phyloP scores from a whole-genome alignment of 306 rosid genomes.

The Cicer arietinum region DNA sequence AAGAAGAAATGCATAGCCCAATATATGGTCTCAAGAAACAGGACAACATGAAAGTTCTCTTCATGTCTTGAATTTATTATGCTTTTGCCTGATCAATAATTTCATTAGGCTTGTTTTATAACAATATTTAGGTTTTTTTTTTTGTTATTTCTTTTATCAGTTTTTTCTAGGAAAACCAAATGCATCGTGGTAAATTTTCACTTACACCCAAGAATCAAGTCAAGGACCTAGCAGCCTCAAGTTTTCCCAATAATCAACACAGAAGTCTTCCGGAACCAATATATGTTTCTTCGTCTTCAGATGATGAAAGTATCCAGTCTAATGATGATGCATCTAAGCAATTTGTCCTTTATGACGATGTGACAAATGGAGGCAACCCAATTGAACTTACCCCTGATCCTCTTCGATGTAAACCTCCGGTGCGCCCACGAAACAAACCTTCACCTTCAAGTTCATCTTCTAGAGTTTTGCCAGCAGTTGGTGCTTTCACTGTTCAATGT shows the following conservation, averaged over 20 bases:
- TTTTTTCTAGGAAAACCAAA: constrained; percentile 46
- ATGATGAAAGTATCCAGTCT: constrained; percentile 54
- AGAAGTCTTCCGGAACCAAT: constrained; percentile 37
- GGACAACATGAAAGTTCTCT: constrained; percentile 15
- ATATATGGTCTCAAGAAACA: constrained; percentile 37
- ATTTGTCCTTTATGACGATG: constrained; percentile 74
- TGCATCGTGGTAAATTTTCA: constrained; percentile 50
- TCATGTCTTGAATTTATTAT: constrained; percentile 21
- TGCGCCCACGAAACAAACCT: constrained; percentile 31
- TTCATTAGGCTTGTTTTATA: constrained; percentile 18
- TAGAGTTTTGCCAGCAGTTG: constrained; percentile 73
- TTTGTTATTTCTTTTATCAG: not conserved
- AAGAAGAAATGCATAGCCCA: constrained; percentile 21
- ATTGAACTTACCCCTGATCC: constrained; percentile 53
- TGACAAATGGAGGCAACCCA: constrained; percentile 45
- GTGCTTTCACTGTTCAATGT: constrained; percentile 90
- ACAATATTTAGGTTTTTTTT: constrained; percentile 9
- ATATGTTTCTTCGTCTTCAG: constrained; percentile 59
- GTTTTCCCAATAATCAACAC: constrained; percentile 40
- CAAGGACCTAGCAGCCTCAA: constrained; percentile 43
- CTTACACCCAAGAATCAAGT: constrained; percentile 47
- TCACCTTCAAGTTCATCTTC: constrained; percentile 46
- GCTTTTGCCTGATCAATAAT: constrained; percentile 18
- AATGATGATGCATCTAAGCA: constrained; percentile 58
- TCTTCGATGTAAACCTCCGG: constrained; percentile 38